Base-by-base conservation (phyloP, 495 filamentous ascomycete species). In the Penicillium cinerascens region DNA sequence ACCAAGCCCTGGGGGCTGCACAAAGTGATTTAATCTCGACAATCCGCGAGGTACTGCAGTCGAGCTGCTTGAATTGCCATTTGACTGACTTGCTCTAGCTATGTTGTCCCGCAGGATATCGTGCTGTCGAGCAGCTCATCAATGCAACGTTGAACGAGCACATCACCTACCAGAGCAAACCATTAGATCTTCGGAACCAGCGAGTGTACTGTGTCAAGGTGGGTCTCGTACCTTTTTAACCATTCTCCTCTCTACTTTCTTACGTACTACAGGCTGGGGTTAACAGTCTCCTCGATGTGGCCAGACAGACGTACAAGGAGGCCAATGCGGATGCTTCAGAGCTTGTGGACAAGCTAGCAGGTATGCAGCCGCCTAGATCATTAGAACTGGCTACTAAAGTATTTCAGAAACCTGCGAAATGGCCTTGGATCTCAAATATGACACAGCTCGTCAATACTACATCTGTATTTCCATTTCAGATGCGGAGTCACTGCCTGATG, bases 161-260 rank as follows among this genome's bases (percentile, higher is more conserved):
- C 65, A 86, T 88, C 1, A 79, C 77, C 3, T 95, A 87, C 60
- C 85, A 89, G 55, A 89, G 80, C 44, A 82, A 83, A 37, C 89
- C 93, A 3, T 78, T 97, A 9, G 93, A 96, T 52, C 74, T 95
- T 47, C 82, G 91, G 45, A 95, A 97, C 59, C 95, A 98, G 66
- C 78, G 93, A 43, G 91, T 89, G 11, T 96, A 95, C 70, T 93
- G 93, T 46, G 83, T 98, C 35, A 93, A 87, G 76, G 89, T 90
- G 58, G 51, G 56, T 4, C 29, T 16, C 18, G 15, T 16, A 4
- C 3, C 27, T 11, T 17, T 0, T 22, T 22, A 0, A 10, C 6
- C 8, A 10, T 10, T 42, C 9, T 9, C 23, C 11, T 8, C 11
- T 8, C 17, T 18, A 23, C 17, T 23, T 18, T 20, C 54, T 68